Conservation (phyloP, 1,139 yeast genomes). For the Geotrichum macrosporum region DNA sequence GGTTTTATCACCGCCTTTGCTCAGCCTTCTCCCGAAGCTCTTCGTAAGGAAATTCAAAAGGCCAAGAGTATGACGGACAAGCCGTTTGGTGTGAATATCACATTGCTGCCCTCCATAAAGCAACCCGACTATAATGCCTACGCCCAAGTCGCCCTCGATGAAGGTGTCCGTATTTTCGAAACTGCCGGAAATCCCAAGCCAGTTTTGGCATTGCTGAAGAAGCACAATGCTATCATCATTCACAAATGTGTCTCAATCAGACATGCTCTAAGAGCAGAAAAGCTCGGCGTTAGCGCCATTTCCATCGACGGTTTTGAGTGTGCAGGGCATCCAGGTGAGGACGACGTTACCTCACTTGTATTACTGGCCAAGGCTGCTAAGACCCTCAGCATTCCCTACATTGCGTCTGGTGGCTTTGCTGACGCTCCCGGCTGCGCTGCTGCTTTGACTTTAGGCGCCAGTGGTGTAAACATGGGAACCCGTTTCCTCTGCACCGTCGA, state of each 20-base stretch:
- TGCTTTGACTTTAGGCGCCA: constrained; percentile 38
- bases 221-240: constrained; percentile 30
- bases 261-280: constrained; percentile 37
- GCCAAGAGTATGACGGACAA: constrained; percentile 29
- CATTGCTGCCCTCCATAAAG: constrained; percentile 37
- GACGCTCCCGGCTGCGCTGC: constrained; percentile 39
- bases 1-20: constrained; percentile 39
- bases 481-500: constrained; percentile 37
- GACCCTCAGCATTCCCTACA: constrained; percentile 34
- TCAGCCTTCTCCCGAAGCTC: constrained; percentile 35
- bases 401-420: constrained; percentile 40
- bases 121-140: constrained; percentile 37
- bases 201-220: constrained; percentile 27
- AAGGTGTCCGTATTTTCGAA: constrained; percentile 37
- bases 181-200: constrained; percentile 38
- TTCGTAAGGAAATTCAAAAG: constrained; percentile 34
- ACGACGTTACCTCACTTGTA: constrained; percentile 35
- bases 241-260: constrained; percentile 37
- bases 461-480: constrained; percentile 39
- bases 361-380: constrained; percentile 34
- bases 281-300: constrained; percentile 37
- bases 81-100: constrained; percentile 39
- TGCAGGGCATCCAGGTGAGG: constrained; percentile 41
- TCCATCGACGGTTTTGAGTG: constrained; percentile 40
- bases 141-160: constrained; percentile 38